phyloP scores from a whole-genome alignment of 495 filamentous ascomycete species.

The Staphylotrichum longicolle region DNA sequence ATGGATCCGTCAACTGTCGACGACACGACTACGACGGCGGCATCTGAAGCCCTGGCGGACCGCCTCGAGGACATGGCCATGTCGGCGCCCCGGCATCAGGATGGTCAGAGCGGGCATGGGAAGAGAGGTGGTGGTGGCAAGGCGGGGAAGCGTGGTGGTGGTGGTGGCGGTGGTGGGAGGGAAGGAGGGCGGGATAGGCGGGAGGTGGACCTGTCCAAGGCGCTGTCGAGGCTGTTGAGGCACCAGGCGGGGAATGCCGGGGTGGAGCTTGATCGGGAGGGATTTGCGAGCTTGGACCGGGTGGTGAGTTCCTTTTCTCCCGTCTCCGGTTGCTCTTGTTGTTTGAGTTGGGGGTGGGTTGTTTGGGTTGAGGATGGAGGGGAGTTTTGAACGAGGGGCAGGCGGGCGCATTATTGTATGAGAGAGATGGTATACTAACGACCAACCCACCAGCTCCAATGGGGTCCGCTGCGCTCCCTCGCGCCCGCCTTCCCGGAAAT shows the following conservation, averaged over 20 bases:
- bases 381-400: no score
- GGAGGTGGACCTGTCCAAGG: slow-evolving; percentile 72
- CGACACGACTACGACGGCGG: no score
- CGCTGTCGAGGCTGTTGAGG: slow-evolving; percentile 72
- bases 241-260: slow-evolving; percentile 82
- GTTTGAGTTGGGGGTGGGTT: neutral
- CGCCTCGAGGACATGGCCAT: slow-evolving; percentile 14
- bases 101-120: neutral
- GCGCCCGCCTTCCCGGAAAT: slow-evolving; percentile 74
- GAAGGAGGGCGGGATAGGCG: slow-evolving; percentile 42
- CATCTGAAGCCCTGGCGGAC: neutral
- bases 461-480: slow-evolving; percentile 65
- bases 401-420: no score
- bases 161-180: slow-evolving; percentile 25
- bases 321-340: slow-evolving; percentile 10
- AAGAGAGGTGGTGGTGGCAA: neutral
- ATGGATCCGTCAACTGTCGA: no score
- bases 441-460: slow-evolving; percentile 56
- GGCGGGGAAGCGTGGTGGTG: slow-evolving; percentile 2
- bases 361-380: neutral
- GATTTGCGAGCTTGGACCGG: slow-evolving; percentile 73
- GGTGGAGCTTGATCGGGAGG: slow-evolving; percentile 69
- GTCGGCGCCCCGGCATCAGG: neutral
- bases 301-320: slow-evolving; percentile 59
- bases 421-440: neutral